Base-by-base conservation (phyloP, 2,329 filamentous ascomycete genomes). In the Lachnellula occidentalis region DNA sequence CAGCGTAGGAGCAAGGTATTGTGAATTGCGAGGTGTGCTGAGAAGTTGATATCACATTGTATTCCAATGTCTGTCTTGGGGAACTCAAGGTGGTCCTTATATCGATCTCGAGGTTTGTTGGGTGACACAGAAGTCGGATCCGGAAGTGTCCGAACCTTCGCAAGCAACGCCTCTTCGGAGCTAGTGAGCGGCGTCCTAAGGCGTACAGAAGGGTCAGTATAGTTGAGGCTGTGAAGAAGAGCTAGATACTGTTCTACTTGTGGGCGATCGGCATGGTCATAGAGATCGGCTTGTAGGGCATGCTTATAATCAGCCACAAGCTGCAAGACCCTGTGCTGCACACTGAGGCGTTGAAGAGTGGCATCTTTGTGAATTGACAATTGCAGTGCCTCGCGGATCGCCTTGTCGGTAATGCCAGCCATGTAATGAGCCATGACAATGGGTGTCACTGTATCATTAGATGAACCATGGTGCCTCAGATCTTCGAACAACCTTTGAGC, bases 1-100 rank as follows among this genome's bases (percentile, higher is more conserved):
- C 89, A 92, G 39, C 88, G 83, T 31, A 96, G 79, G 39, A 96
- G 81, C 34, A 82, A 74, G 0, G 91, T 95, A 69, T 96, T 96
- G 61, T 94, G 87, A 3, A 95, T 76, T 1, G 86, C 90, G 3
- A 96, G 80, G 45, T 88, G 83, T 17, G 91, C 91, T 1, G 87
- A 87, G 68, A 96, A 96, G 70, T 95, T 95, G 76, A 96, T 90
- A 67, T 96, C 90, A 68, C 89, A 94, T 67, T 92, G 88, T 14
- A 92, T 88, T n/a, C 90, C 90, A 27, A 87, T 81, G 4, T 85
- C 86, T 8, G 76, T 75, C 65, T 89, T 89, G 5, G 88, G 88
- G 55, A 92, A 92, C 68, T 94, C 90, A 2, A 95, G 79, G 22
- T 75, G 75, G 63, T 85, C 79, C 55, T 72, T 74, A 66, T 80